These are phyloP conservation scores for Akanthomyces lecanii DNA, from an alignment of 2,329 filamentous ascomycete genomes.

Conservation along the genomic window DNA sequence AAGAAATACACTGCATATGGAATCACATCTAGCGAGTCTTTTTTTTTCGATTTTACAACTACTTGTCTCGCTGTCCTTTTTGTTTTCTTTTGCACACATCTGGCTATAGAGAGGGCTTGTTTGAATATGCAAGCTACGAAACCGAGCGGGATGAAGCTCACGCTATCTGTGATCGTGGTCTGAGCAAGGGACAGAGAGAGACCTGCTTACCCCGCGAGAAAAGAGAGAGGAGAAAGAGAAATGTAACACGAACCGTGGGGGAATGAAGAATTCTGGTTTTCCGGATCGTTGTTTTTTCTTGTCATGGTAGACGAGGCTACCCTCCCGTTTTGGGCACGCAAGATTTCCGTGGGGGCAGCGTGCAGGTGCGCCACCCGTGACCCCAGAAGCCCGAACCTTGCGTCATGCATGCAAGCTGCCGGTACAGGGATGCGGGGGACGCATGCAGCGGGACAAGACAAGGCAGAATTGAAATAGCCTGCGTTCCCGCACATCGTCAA, in stretches of 20 bases:
- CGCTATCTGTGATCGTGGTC: slow-evolving; percentile 1
- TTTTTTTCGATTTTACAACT: slow-evolving; percentile 1
- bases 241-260: neutral
- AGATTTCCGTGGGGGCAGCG: neutral
- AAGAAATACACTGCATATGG: slow-evolving; percentile 8
- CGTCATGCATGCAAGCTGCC: slow-evolving; percentile 10
- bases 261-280: too few species aligned
- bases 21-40: slow-evolving; percentile 12
- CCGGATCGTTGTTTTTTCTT: neutral
- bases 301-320: neutral
- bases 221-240: neutral
- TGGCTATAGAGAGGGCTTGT: neutral
- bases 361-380: slow-evolving; percentile 10
- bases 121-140: neutral
- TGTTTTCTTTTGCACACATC: neutral
- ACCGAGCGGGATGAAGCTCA: neutral
- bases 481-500: neutral
- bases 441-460: neutral
- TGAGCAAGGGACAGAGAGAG: neutral
- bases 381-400: neutral
- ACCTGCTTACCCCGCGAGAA: neutral
- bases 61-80: neutral
- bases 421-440: neutral
- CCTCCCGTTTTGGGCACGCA: neutral
- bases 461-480: neutral